Evolutionary conservation across 345 rosid genomes (phyloP), one percentile per base, ranked within the genome.

Genomic region (Ailanthus altissimus): DNA sequence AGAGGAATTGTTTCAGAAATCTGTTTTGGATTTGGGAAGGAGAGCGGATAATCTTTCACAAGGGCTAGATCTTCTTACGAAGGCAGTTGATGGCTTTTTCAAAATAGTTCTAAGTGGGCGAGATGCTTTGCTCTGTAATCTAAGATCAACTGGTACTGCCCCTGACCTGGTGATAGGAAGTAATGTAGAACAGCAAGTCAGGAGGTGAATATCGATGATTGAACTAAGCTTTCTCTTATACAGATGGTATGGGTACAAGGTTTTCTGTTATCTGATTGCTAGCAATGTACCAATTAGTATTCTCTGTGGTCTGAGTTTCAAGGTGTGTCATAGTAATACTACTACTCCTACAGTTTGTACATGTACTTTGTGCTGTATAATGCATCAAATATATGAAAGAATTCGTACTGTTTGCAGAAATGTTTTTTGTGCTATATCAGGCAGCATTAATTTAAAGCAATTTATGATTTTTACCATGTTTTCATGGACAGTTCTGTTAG

Each of bases 111-210:
- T 96, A 77, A 75, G 83, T 0, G 97, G 95, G 36, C 93, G 98
- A 0, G 97, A 96, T 83, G 94, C 94, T 23, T 85, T 95, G 88
- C 94, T 96, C 11, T 82, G 93, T 88, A 90, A 85, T 78, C 88
- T 96, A 53, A 90, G 98, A 79, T 81, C 77, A 16, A 79, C 79
- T 69, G 85, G 81, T 73, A 73, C 81, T 28, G 56, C 40, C 70
- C 66, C 86, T 72, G 84, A 82, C 65, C 23, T 74, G 45, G 70
- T 45, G 75, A 14, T 56, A 66, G 84, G 88, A 40, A 80, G 66
- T 82, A 75, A 77, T 25, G 80, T 75, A 72, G 82, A 78, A 72
- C 82, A 81, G n/a, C 81, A 56, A 64, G 67, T 78, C 16, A 72
- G 63, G 38, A 61, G 78, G 78, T 84, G 83, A 75, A 47, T 67